These are phyloP conservation scores for Aspergillus arachidicola DNA, from an alignment of 2,329 filamentous ascomycete species.

Conservation along the genomic window DNA sequence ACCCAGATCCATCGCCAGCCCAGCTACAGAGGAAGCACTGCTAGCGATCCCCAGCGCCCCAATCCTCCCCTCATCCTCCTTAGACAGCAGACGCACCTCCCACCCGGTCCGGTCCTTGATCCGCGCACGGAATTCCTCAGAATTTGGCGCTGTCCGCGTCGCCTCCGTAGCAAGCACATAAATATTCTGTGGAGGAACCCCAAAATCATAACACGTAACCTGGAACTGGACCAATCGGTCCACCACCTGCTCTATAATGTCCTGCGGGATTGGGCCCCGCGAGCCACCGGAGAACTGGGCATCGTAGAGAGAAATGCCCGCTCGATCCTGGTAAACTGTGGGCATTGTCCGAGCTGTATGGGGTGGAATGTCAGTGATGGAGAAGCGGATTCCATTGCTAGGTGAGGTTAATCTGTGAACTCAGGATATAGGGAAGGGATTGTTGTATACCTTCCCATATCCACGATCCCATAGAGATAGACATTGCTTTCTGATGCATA, in stretches of 20 bases:
- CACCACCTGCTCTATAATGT: constrained; percentile 68
- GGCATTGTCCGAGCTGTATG: constrained; percentile 71
- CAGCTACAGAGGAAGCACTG: constrained; percentile 69
- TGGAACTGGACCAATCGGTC: constrained; percentile 70
- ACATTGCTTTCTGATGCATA: background rate
- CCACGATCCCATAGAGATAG: constrained; percentile 39
- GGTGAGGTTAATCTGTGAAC: background rate
- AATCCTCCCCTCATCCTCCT: constrained; percentile 78
- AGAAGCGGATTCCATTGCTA: constrained; percentile 90
- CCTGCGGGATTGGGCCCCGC: constrained; percentile 57
- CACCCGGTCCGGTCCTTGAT: constrained; percentile 69
- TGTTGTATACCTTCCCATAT: constrained; percentile 45
- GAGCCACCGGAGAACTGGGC: constrained; percentile 59
- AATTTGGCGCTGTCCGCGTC: constrained; percentile 78
- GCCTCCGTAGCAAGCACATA: constrained; percentile 85
- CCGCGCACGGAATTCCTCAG: constrained; percentile 64
- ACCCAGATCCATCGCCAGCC: constrained; percentile 84
- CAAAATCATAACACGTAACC: constrained; percentile 68
- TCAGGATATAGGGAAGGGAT: background rate
- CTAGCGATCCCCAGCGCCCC: constrained; percentile 83
- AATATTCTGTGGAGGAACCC: constrained; percentile 65
- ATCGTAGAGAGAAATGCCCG: constrained; percentile 83
- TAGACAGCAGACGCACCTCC: constrained; percentile 71
- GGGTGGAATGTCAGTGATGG: constrained; percentile 78
- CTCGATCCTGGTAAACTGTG: constrained; percentile 77